Evolutionary conservation across 169 alveolate genomes (phyloP).

Genomic region (Eimeria falciformis): DNA sequence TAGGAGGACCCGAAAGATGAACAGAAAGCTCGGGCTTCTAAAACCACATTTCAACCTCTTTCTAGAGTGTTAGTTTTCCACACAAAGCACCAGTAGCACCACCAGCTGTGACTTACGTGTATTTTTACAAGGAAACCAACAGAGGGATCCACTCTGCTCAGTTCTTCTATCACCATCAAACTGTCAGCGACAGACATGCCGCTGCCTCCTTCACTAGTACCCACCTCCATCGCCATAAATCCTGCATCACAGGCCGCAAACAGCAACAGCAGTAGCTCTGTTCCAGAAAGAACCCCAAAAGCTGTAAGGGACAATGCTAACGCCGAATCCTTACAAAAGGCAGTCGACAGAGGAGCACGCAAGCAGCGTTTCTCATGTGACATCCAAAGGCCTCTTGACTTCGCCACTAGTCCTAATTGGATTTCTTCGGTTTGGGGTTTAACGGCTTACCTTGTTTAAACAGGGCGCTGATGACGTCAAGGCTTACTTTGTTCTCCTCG

Average conservation of each 20-base stretch:
- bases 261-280: constrained; percentile 27
- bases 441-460: constrained; percentile 67
- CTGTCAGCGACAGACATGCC: constrained; percentile 59
- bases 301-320: background rate
- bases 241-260: constrained; percentile 41
- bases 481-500: constrained; percentile 52
- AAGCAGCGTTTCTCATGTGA: no score
- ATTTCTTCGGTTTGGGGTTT: no score
- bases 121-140: constrained; percentile 71
- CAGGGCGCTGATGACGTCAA: constrained; percentile 38
- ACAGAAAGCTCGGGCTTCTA: no score
- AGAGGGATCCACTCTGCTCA: constrained; percentile 77
- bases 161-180: constrained; percentile 67
- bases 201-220: constrained; percentile 61
- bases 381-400: no score
- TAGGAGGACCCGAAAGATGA: no score
- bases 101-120: constrained; percentile 41
- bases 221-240: constrained; percentile 70
- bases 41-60: no score
- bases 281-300: background rate
- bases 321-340: no score
- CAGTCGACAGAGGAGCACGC: no score
- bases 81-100: no score
- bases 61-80: no score
- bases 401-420: no score